Base-by-base conservation (phyloP, 108 stramenopile genomes). In the Skeletonema grethae region DNA sequence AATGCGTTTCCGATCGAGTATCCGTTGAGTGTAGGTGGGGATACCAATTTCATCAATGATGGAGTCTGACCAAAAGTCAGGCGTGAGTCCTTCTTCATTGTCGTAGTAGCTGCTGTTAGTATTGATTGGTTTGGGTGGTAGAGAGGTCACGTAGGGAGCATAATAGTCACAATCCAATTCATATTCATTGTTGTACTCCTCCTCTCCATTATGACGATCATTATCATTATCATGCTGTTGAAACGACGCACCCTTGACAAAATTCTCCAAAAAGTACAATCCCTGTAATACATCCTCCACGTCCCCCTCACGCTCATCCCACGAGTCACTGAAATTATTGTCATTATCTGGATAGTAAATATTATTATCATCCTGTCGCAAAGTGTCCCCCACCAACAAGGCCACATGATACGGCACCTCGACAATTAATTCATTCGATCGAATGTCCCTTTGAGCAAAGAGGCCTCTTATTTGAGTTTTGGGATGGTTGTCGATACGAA, bases 201-300 rank as follows among this genome's bases (percentile, higher is more conserved):
- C 1, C 12, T 22, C 3, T 1, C 15, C 5, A 6, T 5, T 5
- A 20, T 50, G 0, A 20, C 18, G 1, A 3, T 22, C 18, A 20
- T 50, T 7, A 20, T 50, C 1, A 20, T 7, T 22, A 3, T n/a
- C n/a, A n/a, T n/a, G n/a, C n/a, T 5, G 2, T 7, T 53, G 8
- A 53, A 53, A 53, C 7, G 50, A 22, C 0, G 5, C 50, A 53
- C 50, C 50, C 0, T 4, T 8, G 0, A 53, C 50, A 24, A 63
- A 38, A 25, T 28, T 53, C 16, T 63, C 29, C 61, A 72, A 53
- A 41, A 72, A 63, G 25, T 36, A 16, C 48, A 72, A 53, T 32
- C 34, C 70, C 48, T 72, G 70, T 12, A 63, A 56, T 7, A 72
- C 70, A 50, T 72, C 70, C 45, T 72, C 55, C 32, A 72, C 25